phyloP scores from a whole-genome alignment of 176 grass and related monocot genomes.

The Juncus inflexus region DNA sequence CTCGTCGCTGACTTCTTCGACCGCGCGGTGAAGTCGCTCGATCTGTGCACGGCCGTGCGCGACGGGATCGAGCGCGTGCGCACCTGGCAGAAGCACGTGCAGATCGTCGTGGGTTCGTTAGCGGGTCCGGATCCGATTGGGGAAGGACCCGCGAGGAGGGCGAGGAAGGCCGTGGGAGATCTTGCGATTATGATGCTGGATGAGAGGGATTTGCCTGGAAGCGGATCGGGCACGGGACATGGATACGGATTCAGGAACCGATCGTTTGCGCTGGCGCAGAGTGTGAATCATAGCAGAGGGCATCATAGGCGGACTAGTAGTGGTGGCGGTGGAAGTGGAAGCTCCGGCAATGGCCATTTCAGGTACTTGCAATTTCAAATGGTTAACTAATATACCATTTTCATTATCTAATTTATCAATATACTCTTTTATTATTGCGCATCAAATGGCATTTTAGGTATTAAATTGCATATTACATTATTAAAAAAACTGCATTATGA shows the following conservation, averaged over 20 bases:
- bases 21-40: slow-evolving; percentile 81
- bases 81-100: slow-evolving; percentile 63
- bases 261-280: slow-evolving; percentile 50
- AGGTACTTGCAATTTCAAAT: slow-evolving; percentile 18
- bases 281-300: slow-evolving; percentile 1
- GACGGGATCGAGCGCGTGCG: slow-evolving; percentile 77
- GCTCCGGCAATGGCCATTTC: slow-evolving; percentile 42
- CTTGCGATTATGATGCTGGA: slow-evolving; percentile 95
- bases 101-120: slow-evolving; percentile 55
- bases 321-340: slow-evolving; percentile 46
- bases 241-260: slow-evolving; percentile 46
- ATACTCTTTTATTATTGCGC: too few relatives aligned
- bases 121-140: slow-evolving; percentile 22
- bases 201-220: slow-evolving; percentile 48
- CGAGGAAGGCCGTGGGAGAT: slow-evolving; percentile 82
- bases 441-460: too few relatives aligned
- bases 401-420: too few relatives aligned
- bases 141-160: slow-evolving; percentile 77
- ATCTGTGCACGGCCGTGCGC: slow-evolving; percentile 89
- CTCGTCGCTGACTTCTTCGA: slow-evolving; percentile 82
- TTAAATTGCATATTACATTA: too few relatives aligned
- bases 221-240: slow-evolving; percentile 25
- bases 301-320: slow-evolving; percentile 73
- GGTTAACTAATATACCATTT: too few relatives aligned
- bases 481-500: too few relatives aligned